Base-by-base conservation (phyloP, 208 protist species). In the Leishmania gerbilli region DNA sequence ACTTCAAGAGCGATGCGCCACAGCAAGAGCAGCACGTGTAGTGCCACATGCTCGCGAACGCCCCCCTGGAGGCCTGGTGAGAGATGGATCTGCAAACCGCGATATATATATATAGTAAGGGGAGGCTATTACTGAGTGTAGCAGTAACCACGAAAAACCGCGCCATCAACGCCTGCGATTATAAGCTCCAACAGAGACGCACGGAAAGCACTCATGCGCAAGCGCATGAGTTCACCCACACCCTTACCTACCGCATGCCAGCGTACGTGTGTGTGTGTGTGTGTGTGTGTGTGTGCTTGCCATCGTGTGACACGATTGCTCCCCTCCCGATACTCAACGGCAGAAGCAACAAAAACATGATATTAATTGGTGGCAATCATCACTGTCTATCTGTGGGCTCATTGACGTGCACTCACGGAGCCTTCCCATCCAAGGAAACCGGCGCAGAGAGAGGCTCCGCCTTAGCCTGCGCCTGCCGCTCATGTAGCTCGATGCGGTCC, bases 401-500 rank as follows among this genome's bases (percentile, higher is more conserved):
- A 34, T 51, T 47, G 7, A n/a, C 6, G n/a, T 51, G 27, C 4
- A 49, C 7, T 37, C 37, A 3, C 27, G 9, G 11, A 4, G 9
- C 27, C 24, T 15, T 72, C 24, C 15, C 9, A 34, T 31, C 13
- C 40, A 17, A 11, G 31, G 24, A 72, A 9, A n/a, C 42, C 4
- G 19, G 24, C 21, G 19, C 68, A 53, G 21, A 21, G 24, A 42
- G 42, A n/a, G 34, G 9, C 11, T 24, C 60, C 24, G 76, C 58
- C 65, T 51, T 0, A 40, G 71, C 74, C 55, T 58, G 64, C 42
- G 71, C 64, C 64, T 75, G 72, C 53, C 51, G 71, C 11, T 75
- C 75, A 53, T 71, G 80, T n/a, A 90, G 67, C 49, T 65, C 83
- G 34, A 89, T 72, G 67, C 93, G 86, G 76, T 97, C 93, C 1